Conservation (phyloP, 139 green algal species). For the Astrephomene gubernaculifera region DNA sequence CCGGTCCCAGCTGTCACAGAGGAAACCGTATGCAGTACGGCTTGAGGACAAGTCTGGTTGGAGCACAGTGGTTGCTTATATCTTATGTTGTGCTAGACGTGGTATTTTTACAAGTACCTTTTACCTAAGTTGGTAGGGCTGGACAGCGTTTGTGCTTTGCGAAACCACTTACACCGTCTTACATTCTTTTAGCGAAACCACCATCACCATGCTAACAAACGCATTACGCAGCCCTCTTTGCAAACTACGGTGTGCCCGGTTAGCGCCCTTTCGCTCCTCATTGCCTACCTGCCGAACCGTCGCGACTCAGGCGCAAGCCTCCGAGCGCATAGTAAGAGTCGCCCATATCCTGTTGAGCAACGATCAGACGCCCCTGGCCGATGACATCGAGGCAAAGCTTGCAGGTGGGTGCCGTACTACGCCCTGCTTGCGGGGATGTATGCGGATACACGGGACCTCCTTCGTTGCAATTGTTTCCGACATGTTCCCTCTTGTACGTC, state of each 20-base stretch:
- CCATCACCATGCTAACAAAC: neutral
- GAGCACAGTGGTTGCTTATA: neutral
- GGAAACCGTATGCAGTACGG: too few species aligned
- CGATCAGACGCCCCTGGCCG: neutral
- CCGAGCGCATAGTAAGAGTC: slow-evolving; percentile 11
- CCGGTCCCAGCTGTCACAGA: neutral
- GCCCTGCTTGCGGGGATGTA: neutral
- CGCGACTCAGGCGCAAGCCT: neutral
- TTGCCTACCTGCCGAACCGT: neutral
- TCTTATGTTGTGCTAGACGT: neutral
- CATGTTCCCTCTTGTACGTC: neutral
- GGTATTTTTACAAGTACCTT: neutral
- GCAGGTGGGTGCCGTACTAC: neutral
- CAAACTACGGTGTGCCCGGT: neutral
- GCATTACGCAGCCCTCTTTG: neutral
- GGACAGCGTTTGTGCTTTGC: too few species aligned
- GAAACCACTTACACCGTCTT: neutral
- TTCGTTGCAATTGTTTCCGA: too few species aligned
- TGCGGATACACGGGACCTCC: too few species aligned
- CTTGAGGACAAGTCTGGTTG: too few species aligned
- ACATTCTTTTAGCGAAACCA: neutral
- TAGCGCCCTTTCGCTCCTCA: neutral
- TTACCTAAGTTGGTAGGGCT: too few species aligned
- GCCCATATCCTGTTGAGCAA: slow-evolving; percentile 14
- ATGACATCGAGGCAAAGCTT: slow-evolving; percentile 15